Evolutionary conservation across 2,329 filamentous ascomycete genomes (phyloP), one percentile per base, ranked within the genome.

Genomic region (Sclerotinia glacialis): DNA sequence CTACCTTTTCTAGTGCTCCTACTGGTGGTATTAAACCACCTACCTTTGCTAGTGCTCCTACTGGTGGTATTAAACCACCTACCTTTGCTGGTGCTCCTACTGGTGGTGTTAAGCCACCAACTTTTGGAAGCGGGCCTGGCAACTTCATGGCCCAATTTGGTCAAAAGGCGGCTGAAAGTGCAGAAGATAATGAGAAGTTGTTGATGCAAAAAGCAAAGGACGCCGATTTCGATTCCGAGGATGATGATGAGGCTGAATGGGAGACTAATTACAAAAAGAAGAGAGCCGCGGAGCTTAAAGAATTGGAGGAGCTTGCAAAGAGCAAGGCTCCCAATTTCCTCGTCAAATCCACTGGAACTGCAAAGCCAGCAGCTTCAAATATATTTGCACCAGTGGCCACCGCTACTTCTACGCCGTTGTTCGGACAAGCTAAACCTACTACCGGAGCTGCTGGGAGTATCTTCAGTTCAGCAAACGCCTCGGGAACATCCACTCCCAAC

Each of bases 341-440:
- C 23, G 56, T 58, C 55, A 67, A 66, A 21, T 14, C 53, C 18
- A 11, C 65, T n/a, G 55, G 53, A 44, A 18, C 47, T 40, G 37
- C 56, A 14, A 67, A 70, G 40, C 9, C 59, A 37, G 16, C 63
- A 28, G 26, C 59, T 31, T 42, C 59, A 42, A 58, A 34, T 18
- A 26, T 53, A 3, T 56, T 46, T 23, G 11, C 49, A 18, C 18
- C 44, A 40, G 23, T 31, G 5, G n/a, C 67, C 26, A 28, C 56
- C 8, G 28, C 63, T 60, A 28, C 55, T 31, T 64, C 67, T 31
- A 70, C 64, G 28, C 31, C 70, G 18, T 53, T 71, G 11, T 74
- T 72, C 59, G 70, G 69, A 42, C 61, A 83, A 79, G 67, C 78
- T 74, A 47, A 78, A 76, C 40, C 78, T 75, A 34, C 79, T 78